phyloP scores from a whole-genome alignment of 768 basidiomycete genomes.

The Leccinum sublutescens region DNA sequence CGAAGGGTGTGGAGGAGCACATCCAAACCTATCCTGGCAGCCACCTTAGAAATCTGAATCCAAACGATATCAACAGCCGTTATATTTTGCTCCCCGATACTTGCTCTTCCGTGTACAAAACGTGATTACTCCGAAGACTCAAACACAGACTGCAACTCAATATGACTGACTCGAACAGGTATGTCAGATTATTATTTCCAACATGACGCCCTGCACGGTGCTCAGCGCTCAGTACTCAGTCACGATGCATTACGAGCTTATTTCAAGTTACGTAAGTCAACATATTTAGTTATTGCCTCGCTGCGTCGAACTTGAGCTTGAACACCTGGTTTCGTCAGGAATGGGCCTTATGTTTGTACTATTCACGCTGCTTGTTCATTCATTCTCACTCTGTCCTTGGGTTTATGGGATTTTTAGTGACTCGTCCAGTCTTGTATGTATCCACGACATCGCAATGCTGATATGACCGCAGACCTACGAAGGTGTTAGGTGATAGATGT shows the following conservation, averaged over 20 bases:
- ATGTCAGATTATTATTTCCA: too few species aligned
- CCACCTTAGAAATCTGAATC: too few species aligned
- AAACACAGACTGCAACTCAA: not conserved
- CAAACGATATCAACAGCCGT: too few species aligned
- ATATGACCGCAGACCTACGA: constrained; percentile 8
- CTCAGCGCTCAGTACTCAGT: too few species aligned
- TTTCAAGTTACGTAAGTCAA: not conserved
- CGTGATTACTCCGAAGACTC: not conserved
- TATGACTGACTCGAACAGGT: too few species aligned
- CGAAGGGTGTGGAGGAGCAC: too few species aligned
- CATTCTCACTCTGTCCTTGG: constrained; percentile 7
- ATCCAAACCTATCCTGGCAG: too few species aligned
- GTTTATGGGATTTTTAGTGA: constrained; percentile 13
- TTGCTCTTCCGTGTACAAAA: not conserved
- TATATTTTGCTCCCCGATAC: not conserved
- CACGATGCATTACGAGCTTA: too few species aligned
- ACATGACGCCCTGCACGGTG: too few species aligned
- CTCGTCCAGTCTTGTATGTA: constrained; percentile 16
- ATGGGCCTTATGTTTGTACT: not conserved
- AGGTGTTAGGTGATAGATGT: constrained; percentile 11
- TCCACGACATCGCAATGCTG: not conserved
- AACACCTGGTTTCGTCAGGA: not conserved
- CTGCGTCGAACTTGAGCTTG: not conserved
- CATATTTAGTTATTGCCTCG: not conserved
- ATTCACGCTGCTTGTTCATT: too few species aligned